Evolutionary conservation across 2,329 filamentous ascomycete genomes (phyloP).

Genomic region (Fusarium aywerte): DNA sequence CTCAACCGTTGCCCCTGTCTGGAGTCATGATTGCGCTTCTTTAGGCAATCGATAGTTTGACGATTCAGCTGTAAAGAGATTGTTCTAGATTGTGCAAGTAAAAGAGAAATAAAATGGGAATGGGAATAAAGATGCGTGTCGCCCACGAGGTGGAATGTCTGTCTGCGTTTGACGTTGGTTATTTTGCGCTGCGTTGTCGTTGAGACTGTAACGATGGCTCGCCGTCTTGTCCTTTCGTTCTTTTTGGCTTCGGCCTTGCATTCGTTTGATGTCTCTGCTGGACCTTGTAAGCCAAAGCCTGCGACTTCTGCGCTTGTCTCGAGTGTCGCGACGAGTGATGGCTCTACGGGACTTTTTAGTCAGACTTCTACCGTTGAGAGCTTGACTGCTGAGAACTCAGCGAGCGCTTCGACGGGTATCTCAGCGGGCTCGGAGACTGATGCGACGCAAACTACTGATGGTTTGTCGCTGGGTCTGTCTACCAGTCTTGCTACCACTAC

Average conservation of each 20-base stretch:
- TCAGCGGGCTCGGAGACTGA: too few relatives aligned
- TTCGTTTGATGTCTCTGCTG: neutral
- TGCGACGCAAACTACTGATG: neutral
- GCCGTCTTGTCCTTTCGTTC: conserved; percentile 30
- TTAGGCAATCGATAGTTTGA: conserved; percentile 7
- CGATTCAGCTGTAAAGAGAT: neutral
- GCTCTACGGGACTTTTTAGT: neutral
- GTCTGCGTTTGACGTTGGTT: too few relatives aligned
- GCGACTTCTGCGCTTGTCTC: neutral
- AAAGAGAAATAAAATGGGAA: neutral
- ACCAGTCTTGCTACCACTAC: neutral
- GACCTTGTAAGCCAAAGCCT: neutral
- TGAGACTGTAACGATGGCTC: conserved; percentile 9
- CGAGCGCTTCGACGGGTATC: neutral
- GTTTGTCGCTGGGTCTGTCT: neutral
- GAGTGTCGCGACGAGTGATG: neutral
- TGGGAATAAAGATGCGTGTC: neutral
- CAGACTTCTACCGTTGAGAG: neutral
- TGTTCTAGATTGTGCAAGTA: conserved; percentile 3
- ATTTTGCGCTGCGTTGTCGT: neutral
- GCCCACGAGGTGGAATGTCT: neutral
- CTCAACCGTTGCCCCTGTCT: neutral
- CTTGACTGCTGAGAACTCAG: neutral
- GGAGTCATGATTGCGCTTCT: neutral
- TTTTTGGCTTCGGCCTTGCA: conserved; percentile 1